A percentile compares a stretch with the other conserved stretches of the same genome.
Evolutionary conservation across 2,329 filamentous ascomycete genomes (phyloP).

Genomic region (Trichophaea hybrida): DNA sequence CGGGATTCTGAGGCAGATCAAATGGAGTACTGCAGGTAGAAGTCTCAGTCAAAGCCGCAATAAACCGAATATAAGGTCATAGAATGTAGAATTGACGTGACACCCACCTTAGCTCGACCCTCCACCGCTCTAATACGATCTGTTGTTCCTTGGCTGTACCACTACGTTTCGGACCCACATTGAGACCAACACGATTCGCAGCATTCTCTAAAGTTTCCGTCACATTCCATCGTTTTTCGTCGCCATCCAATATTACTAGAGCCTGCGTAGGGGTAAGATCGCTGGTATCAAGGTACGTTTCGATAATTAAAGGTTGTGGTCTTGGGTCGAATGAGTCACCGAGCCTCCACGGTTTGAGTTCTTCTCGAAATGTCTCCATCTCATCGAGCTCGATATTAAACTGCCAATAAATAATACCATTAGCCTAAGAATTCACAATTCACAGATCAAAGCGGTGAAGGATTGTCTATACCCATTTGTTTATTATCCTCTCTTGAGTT

Average conservation of each 20-base stretch:
- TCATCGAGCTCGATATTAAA: conserved; percentile 93
- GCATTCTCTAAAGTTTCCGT: conserved; percentile 62
- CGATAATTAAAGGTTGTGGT: conserved; percentile 74
- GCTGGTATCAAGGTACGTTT: conserved; percentile 73
- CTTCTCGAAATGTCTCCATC: conserved; percentile 71
- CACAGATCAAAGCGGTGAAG: not conserved
- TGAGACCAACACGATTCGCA: conserved; percentile 16
- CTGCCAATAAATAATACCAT: conserved; percentile 36
- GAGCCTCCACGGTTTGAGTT: conserved; percentile 66
- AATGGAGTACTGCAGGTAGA: conserved; percentile 13
- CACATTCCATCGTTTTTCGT: conserved; percentile 87
- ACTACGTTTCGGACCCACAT: conserved; percentile 28
- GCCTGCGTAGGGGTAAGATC: conserved; percentile 70
- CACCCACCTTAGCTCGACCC: conserved; percentile 58
- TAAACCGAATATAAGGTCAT: not conserved
- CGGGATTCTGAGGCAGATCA: conserved; percentile 30
- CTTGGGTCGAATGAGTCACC: conserved; percentile 62
- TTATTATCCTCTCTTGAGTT: conserved; percentile 19
- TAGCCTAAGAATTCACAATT: not conserved
- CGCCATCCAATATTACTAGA: conserved; percentile 72
- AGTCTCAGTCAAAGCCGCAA: not conserved
- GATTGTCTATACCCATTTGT: conserved; percentile 21
- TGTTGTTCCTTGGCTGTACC: conserved; percentile 40
- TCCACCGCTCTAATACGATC: conserved; percentile 83
- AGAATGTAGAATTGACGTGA: conserved; percentile 23